Conservation (phyloP, 1,139 yeast genomes). For the Torulaspora globosa region DNA sequence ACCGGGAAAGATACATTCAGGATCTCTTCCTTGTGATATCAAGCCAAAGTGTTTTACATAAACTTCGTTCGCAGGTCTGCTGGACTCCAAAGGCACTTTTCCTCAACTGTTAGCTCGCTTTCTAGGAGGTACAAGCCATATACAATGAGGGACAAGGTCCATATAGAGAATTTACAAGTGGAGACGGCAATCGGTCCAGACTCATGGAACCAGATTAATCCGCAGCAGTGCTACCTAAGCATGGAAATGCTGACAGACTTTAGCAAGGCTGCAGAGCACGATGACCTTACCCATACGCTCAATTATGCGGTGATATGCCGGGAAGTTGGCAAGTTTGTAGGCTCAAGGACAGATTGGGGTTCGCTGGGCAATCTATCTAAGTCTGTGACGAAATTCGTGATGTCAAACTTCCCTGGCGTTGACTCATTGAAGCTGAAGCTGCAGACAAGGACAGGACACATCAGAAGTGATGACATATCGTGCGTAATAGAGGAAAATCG, state of each 20-base stretch:
- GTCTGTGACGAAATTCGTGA: constrained; percentile 46
- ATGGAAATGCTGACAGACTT: constrained; percentile 65
- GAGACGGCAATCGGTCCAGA: constrained; percentile 69
- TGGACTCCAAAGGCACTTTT: constrained; percentile 3
- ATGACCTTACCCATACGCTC: constrained; percentile 73
- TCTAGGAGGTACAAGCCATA: background rate
- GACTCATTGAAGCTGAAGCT: constrained; percentile 21
- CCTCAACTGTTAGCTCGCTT: constrained; percentile 6
- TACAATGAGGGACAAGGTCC: constrained; percentile 47
- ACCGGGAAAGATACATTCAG: background rate
- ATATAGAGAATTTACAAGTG: constrained; percentile 54
- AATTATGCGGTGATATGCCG: constrained; percentile 83
- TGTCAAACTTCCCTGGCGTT: constrained; percentile 39
- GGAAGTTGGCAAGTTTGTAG: constrained; percentile 35
- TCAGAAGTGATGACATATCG: constrained; percentile 48
- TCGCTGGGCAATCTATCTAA: constrained; percentile 57
- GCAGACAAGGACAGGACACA: constrained; percentile 41
- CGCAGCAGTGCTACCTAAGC: constrained; percentile 64
- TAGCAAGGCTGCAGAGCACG: constrained; percentile 64
- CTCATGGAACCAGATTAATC: constrained; percentile 67
- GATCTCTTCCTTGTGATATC: background rate
- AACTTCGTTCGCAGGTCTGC: constrained; percentile 1
- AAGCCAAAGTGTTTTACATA: constrained; percentile 7
- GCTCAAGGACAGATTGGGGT: constrained; percentile 41
- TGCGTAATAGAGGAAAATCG: constrained; percentile 35